These are phyloP conservation scores for Clonostachys sp. DNA, from an alignment of 2,329 filamentous ascomycete species.

Conservation along the genomic window DNA sequence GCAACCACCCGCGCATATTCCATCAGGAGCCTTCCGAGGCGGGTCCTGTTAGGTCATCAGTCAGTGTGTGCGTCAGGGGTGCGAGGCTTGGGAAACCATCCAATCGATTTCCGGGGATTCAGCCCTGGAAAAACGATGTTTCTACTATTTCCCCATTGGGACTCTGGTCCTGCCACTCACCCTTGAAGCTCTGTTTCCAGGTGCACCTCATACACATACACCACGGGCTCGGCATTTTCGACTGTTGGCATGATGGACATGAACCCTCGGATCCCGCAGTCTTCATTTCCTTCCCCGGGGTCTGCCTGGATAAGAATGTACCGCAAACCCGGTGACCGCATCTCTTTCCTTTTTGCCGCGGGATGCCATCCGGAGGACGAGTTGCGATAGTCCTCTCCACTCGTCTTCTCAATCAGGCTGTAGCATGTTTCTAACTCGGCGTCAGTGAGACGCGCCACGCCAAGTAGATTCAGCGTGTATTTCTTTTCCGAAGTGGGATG, in stretches of 20 bases:
- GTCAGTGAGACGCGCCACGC: conserved; percentile 27
- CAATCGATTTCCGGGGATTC: no score
- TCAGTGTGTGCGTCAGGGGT: neutral
- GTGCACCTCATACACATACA: conserved; percentile 80
- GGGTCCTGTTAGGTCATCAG: conserved; percentile 37
- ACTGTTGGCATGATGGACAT: conserved; percentile 68
- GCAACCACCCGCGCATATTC: conserved; percentile 48
- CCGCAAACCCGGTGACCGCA: conserved; percentile 61
- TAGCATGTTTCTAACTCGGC: conserved; percentile 50
- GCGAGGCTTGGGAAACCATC: no score
- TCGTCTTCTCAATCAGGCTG: conserved; percentile 57
- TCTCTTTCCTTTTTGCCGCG: conserved; percentile 58
- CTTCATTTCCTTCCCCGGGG: neutral
- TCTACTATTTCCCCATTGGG: neutral
- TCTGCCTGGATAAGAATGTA: conserved; percentile 57
- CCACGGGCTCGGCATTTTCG: conserved; percentile 59
- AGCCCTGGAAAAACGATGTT: neutral
- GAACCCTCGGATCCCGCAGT: conserved; percentile 41
- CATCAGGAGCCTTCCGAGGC: conserved; percentile 60
- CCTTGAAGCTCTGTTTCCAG: conserved; percentile 51
- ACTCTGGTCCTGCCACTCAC: conserved; percentile 21
- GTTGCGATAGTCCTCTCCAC: conserved; percentile 55
- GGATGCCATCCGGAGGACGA: conserved; percentile 63
- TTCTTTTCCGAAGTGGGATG: conserved; percentile 36
- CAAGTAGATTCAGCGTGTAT: conserved; percentile 39